These are phyloP conservation scores for Pelagophyceae sp. DNA, from an alignment of 352 stramenopile species.

Conservation along the genomic window DNA sequence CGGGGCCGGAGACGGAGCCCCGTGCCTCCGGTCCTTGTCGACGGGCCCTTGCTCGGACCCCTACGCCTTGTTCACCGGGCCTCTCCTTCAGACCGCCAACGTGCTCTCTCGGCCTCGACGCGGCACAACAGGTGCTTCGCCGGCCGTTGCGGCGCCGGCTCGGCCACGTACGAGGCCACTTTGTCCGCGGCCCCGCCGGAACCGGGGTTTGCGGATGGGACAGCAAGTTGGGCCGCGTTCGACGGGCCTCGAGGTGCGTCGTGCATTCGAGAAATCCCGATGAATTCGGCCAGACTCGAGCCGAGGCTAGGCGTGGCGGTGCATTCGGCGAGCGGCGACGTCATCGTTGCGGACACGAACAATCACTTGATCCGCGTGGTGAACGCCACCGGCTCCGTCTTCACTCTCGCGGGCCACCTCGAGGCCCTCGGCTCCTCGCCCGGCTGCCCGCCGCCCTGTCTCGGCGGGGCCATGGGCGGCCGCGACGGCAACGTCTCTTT, in stretches of 20 bases:
- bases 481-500: constrained; percentile 27
- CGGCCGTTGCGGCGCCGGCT: constrained; percentile 64
- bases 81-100: too few species aligned
- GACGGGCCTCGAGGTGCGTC: constrained; percentile 78
- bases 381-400: constrained; percentile 52
- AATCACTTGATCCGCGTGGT: constrained; percentile 84
- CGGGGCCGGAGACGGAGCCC: too few species aligned
- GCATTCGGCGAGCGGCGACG: constrained; percentile 56
- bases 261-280: too few species aligned
- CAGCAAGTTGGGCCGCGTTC: constrained; percentile 62
- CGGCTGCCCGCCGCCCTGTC: constrained; percentile 73
- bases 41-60: too few species aligned
- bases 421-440: constrained; percentile 22
- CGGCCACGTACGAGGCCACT: constrained; percentile 32
- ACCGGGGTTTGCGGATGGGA: constrained; percentile 75
- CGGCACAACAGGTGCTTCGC: too few species aligned
- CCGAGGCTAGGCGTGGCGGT: constrained; percentile 73
- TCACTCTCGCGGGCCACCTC: constrained; percentile 50
- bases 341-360: constrained; percentile 88
- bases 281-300: too few species aligned
- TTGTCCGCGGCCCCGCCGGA: constrained; percentile 50
- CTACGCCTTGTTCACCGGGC: too few species aligned
- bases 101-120: too few species aligned
- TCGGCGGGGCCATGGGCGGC: constrained; percentile 71
- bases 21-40: too few species aligned